Evolutionary conservation across 768 basidiomycete species (phyloP), one percentile per base, ranked within the genome.

Genomic region (Crucibulum laeve): DNA sequence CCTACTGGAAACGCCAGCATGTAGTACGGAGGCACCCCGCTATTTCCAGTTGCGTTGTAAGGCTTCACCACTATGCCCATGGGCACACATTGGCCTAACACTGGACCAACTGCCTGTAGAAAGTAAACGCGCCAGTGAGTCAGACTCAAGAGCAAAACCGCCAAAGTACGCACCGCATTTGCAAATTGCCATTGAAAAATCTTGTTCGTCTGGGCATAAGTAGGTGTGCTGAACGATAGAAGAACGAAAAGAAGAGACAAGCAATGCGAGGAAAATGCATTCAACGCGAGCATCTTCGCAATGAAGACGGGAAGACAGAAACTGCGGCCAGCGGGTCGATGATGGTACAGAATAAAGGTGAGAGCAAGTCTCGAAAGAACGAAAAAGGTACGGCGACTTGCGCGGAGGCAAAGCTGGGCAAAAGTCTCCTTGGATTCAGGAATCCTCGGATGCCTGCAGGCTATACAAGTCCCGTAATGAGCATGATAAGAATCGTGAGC

Each of bases 1-100:
- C 57, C 63, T 10, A 61, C 49, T 33, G 67, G 63, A 34, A 70
- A 65, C 1, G 70, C 67, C 11, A 75, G 58, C 58, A 76, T 58
- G 47, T 66, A 66, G 45, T 67, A 77, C 2, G 70, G 71, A 4
- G 65, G 61, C 8, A 51, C 41, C 2, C 56, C 59, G 42, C 39
- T 56, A 11, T 50, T 52, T 11, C 32, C 42, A 30, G 51, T 51
- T 18, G 44, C 28, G 51, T 51, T 23, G 45, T 30, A 53, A 17
- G 59, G 49, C 40, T 54, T 53, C 10, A 67, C 56, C 22, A 54
- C 24, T 38, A 67, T 57, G 10, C 43, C 39, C n/a, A 65, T 25
- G 15, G 50, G 32, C 23, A 44, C 39, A 44, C 64, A 68, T 17
- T 61, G 53, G 15, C 58, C 56, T n/a, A 67, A 43, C 34, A 47